Evolutionary conservation across 1,284 basidiomycete genomes (phyloP), one percentile per base, ranked within the genome.

Genomic region (Volvariella volvacea): DNA sequence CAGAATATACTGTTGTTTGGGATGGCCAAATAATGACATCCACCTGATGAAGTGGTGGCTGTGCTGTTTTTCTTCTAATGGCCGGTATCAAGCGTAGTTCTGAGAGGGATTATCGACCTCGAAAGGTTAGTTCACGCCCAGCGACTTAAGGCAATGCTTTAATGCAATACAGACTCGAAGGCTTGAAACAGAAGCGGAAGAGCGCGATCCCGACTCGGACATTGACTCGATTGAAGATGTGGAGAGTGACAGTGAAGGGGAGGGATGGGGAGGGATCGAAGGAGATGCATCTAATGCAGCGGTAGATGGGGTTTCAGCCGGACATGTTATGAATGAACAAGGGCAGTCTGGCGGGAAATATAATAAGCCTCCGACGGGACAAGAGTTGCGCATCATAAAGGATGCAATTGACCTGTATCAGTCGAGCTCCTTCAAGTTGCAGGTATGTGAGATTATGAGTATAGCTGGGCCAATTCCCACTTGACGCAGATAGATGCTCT

Each of bases 401-500:
- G 79, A 90, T 58, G 80, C 91, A 4, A 71, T 79, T 20, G 83
- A 92, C 47, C 70, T 96, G 14, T 91, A 87, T 59, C 74, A 78
- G 54, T 93, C 90, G 0, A 88, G 77, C 44, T 77, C 91, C 1
- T 91, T 96, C 68, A 92, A 90, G 59, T 71, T 92, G 6, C 85
- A 92, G 71, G 87, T 85, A 43, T 32, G 68, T 54, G 46, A n/a
- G 14, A 36, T 17, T 40, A 22, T 22, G 4, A 4, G 10, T 14
- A 39, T 36, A 25, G 33, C n/a, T 39, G 8, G 34, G 12, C 36
- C 39, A 3, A 39, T 37, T 20, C 16, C 44, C 49, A 39, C 21
- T 21, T 30, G 21, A 9, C 16, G 21, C 56, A 90, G 87, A 83
- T 94, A 50, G 88, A 92, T 50, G 78, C 79, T 0, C 69, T 95